Percentiles rank a stretch among this genome's conserved stretches.
Conservation (phyloP, 176 grass and related monocot genomes). For the Oryza coarctata region DNA sequence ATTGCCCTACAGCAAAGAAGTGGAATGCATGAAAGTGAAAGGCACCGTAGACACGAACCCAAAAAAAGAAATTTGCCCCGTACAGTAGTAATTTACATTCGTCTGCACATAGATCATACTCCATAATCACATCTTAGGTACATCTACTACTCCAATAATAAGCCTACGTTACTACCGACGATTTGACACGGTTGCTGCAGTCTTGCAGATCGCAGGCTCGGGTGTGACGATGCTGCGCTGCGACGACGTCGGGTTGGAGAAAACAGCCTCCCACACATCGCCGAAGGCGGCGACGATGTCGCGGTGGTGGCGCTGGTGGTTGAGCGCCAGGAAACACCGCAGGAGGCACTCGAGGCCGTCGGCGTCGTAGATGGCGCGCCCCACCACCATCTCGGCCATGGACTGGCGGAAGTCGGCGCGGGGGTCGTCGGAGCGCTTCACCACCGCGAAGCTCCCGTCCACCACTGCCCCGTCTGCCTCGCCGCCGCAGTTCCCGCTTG, state of each 20-base stretch:
- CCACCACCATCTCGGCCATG: slow-evolving; percentile 90
- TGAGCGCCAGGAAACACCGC: slow-evolving; percentile 77
- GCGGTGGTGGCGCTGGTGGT: slow-evolving; percentile 57
- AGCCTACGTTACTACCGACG: neutral
- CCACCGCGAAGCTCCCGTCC: slow-evolving; percentile 73
- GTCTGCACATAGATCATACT: neutral
- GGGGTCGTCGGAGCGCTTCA: slow-evolving; percentile 80
- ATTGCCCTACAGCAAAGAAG: neutral
- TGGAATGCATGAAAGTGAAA: neutral
- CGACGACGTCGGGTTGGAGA: slow-evolving; percentile 18
- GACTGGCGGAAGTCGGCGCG: slow-evolving; percentile 76
- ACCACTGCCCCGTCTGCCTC: slow-evolving; percentile 16
- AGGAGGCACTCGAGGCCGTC: slow-evolving; percentile 73
- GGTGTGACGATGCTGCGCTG: neutral
- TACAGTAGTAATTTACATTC: slow-evolving; percentile 32
- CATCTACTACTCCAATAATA: neutral
- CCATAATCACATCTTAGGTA: neutral
- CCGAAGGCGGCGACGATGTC: slow-evolving; percentile 73
- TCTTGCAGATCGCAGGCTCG: neutral
- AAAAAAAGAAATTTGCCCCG: neutral
- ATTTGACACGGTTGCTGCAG: neutral
- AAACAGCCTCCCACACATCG: slow-evolving; percentile 80
- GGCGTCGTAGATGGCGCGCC: slow-evolving; percentile 73
- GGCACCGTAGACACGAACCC: neutral
- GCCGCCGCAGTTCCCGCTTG: slow-evolving; percentile 11